These are phyloP conservation scores for Exserohilum turcica DNA, from an alignment of 2,329 filamentous ascomycete species.

Conservation along the genomic window DNA sequence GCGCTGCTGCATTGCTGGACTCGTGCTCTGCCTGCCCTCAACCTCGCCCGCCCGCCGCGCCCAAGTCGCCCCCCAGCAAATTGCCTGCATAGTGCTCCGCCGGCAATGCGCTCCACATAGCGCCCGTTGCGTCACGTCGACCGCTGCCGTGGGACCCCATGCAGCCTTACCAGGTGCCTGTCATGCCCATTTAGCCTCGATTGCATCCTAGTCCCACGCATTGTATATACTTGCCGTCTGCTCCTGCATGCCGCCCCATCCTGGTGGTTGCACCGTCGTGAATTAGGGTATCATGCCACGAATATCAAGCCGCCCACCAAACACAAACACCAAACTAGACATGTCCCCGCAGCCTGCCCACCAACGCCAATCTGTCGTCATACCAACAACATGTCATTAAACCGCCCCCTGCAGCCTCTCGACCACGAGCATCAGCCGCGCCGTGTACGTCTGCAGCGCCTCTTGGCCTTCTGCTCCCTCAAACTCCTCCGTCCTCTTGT, in stretches of 20 bases:
- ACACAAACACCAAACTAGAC: neutral
- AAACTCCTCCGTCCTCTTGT: constrained; percentile 52
- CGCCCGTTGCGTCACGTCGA: constrained; percentile 20
- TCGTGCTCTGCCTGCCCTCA: neutral
- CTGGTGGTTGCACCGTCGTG: neutral
- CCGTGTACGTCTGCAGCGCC: constrained; percentile 57
- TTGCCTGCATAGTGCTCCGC: constrained; percentile 13
- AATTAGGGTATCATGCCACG: constrained; percentile 9
- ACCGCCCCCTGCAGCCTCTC: constrained; percentile 47
- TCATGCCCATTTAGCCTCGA: constrained; percentile 20
- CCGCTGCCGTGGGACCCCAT: constrained; percentile 16
- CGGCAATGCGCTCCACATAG: constrained; percentile 13
- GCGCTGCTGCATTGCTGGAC: too few species aligned
- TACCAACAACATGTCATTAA: constrained; percentile 7
- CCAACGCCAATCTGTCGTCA: neutral
- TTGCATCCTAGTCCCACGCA: constrained; percentile 1
- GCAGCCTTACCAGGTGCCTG: constrained; percentile 18
- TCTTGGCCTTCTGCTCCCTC: constrained; percentile 56
- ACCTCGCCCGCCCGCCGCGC: constrained; percentile 10
- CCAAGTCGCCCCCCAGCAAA: constrained; percentile 1
- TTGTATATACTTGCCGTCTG: constrained; percentile 7
- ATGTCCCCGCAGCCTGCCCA: neutral
- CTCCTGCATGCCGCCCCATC: neutral
- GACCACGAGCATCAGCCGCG: constrained; percentile 60
- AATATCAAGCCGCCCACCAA: neutral